Percentiles rank a stretch among this genome's conserved stretches.
Evolutionary conservation across 805 yeast species (phyloP).

Genomic region (Pichia membranifaciens): DNA sequence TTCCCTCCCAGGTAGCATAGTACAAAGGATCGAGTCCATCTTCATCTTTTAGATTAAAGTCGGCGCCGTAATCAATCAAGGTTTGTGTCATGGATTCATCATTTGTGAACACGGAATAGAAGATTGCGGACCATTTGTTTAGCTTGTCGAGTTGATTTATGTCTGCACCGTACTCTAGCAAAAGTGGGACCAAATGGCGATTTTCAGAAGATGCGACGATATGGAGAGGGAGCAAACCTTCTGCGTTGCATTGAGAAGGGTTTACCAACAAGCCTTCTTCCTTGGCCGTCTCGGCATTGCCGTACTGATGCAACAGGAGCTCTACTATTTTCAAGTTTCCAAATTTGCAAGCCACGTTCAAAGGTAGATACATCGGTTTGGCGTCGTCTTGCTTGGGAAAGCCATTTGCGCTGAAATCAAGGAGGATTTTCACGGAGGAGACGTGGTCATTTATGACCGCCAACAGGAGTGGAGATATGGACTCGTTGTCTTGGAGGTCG

Average conservation of each 20-base stretch:
- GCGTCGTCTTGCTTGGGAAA: slow-evolving; percentile 43
- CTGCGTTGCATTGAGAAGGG: slow-evolving; percentile 65
- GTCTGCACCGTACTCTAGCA: slow-evolving; percentile 67
- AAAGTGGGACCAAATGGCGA: slow-evolving; percentile 55
- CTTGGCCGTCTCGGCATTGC: slow-evolving; percentile 26
- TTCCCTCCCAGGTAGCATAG: slow-evolving; percentile 94
- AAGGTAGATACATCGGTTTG: slow-evolving; percentile 62
- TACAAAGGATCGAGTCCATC: slow-evolving; percentile 76
- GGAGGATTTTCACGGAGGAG: slow-evolving; percentile 44
- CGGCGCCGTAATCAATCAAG: slow-evolving; percentile 69
- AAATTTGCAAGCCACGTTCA: slow-evolving; percentile 82
- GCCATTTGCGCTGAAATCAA: slow-evolving; percentile 44
- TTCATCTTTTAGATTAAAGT: slow-evolving; percentile 62
- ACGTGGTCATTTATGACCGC: slow-evolving; percentile 68
- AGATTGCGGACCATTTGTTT: slow-evolving; percentile 90
- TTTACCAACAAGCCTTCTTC: slow-evolving; percentile 27
- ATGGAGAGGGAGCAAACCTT: slow-evolving; percentile 84
- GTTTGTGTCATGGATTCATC: slow-evolving; percentile 63
- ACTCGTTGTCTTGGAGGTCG: slow-evolving; percentile 60
- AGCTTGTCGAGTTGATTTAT: slow-evolving; percentile 77
- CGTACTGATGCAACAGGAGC: slow-evolving; percentile 41
- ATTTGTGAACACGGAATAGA: slow-evolving; percentile 86
- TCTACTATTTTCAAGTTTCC: slow-evolving; percentile 72
- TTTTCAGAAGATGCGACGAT: slow-evolving; percentile 85
- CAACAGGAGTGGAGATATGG: slow-evolving; percentile 75